Percentiles rank a stretch among this genome's conserved stretches.
phyloP scores from a whole-genome alignment of 768 basidiomycete species.

The Serendipita vermifera region DNA sequence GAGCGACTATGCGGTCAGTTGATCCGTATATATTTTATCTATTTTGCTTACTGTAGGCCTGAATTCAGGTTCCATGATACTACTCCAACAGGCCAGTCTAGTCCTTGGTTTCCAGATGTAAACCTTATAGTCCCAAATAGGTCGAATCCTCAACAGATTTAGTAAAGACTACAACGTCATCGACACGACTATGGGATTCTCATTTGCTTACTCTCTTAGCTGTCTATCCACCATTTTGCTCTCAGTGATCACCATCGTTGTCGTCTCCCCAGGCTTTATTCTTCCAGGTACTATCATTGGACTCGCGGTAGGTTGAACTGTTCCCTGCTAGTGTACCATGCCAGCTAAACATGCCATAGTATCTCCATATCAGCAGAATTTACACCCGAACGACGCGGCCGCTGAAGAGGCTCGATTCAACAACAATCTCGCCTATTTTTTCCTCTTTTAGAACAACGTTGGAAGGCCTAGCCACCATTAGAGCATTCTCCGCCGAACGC shows the following conservation, averaged over 20 bases:
- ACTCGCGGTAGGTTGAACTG: conserved; percentile 54
- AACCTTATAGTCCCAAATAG: conserved; percentile 19
- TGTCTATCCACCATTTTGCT: conserved; percentile 20
- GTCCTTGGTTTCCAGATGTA: too few species aligned
- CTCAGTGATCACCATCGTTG: conserved; percentile 28
- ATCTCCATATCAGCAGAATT: conserved; percentile 36
- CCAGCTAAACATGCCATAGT: conserved; percentile 28
- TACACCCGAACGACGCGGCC: conserved; percentile 60
- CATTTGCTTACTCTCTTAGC: not conserved
- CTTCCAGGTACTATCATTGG: conserved; percentile 65
- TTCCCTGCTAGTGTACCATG: not conserved
- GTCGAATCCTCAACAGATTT: conserved; percentile 79
- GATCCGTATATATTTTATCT: conserved; percentile 15
- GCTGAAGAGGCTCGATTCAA: conserved; percentile 48
- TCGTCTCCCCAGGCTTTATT: conserved; percentile 76
- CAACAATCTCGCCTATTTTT: conserved; percentile 21
- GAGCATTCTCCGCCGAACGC: conserved; percentile 25
- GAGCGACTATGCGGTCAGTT: conserved; percentile 56
- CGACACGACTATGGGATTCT: conserved; percentile 49
- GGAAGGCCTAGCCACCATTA: conserved; percentile 26
- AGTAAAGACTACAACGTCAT: conserved; percentile 81
- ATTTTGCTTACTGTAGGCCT: not conserved
- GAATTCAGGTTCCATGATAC: conserved; percentile 50
- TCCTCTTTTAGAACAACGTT: conserved; percentile 22
- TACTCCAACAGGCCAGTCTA: conserved; percentile 53